Conservation (phyloP, 2,329 filamentous ascomycete genomes). For the Apiospora marii region DNA sequence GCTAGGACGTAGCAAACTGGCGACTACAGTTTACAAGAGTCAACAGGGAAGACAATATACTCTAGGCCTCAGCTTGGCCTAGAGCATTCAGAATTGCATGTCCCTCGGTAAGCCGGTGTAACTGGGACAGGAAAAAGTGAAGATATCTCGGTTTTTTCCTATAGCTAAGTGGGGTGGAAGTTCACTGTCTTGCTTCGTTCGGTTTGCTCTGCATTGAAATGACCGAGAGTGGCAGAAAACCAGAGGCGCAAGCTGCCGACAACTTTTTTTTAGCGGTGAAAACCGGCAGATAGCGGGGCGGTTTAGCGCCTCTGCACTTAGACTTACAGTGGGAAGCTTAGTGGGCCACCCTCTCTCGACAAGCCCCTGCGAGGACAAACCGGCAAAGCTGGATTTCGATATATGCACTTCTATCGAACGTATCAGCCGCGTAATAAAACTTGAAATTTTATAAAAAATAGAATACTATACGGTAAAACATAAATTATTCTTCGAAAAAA, state of each 20-base stretch:
- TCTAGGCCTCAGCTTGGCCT: conserved; percentile 26
- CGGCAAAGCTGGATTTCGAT: too few relatives aligned
- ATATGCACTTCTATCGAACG: too few relatives aligned
- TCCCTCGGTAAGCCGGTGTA: conserved; percentile 13
- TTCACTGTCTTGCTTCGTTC: conserved; percentile 4
- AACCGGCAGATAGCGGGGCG: conserved; percentile 45
- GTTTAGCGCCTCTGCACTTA: conserved; percentile 1
- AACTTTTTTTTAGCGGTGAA: conserved; percentile 59
- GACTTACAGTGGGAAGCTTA: background rate
- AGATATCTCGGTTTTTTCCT: conserved; percentile 18
- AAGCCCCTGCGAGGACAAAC: too few relatives aligned
- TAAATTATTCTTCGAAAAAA: too few relatives aligned
- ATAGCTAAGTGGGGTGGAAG: conserved; percentile 23
- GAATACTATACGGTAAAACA: too few relatives aligned
- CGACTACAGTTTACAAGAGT: conserved; percentile 8
- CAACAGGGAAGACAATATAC: conserved; percentile 3
- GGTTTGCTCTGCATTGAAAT: conserved; percentile 13
- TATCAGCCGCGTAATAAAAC: too few relatives aligned
- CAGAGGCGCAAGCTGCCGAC: conserved; percentile 17
- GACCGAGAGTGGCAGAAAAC: conserved; percentile 6
- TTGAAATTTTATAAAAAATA: too few relatives aligned
- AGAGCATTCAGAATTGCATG: conserved; percentile 26
- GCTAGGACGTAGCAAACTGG: conserved; percentile 10
- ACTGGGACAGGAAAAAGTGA: conserved; percentile 12
- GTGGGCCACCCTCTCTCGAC: background rate